Percentiles rank a stretch among this genome's conserved stretches.
phyloP scores from a whole-genome alignment of 345 rosid species.

The Eucalyptus caleyi region DNA sequence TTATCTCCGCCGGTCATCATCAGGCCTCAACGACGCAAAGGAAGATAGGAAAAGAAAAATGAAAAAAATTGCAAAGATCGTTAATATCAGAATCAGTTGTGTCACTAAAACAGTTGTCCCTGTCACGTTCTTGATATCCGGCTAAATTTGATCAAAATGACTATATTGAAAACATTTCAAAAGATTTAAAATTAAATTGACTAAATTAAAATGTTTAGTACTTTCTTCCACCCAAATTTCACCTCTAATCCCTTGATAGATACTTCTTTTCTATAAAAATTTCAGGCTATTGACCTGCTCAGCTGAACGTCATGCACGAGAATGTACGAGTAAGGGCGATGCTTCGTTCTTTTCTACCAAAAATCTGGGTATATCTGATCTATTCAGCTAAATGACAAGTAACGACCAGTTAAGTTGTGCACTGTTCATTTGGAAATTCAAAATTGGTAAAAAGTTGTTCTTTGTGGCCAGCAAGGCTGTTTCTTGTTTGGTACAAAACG shows the following conservation, averaged over 20 bases:
- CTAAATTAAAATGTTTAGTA: not conserved
- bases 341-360: not conserved
- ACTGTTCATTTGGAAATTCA: not conserved
- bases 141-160: accelerated
- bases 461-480: not conserved
- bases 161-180: not conserved
- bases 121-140: accelerated
- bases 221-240: not conserved
- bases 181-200: not conserved
- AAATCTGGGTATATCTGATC: not conserved
- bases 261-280: not conserved
- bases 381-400: not conserved
- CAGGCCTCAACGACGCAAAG: accelerated
- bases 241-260: not conserved
- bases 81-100: accelerated
- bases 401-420: not conserved
- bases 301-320: not conserved
- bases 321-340: not conserved
- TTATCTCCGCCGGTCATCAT: accelerated
- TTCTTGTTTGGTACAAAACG: not conserved
- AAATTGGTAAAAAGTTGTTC: not conserved
- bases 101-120: accelerated
- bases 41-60: not conserved
- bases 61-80: not conserved
- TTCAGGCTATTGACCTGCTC: not conserved